Base-by-base conservation (phyloP, 805 yeast species). In the Myxozyma lipomycoides region DNA sequence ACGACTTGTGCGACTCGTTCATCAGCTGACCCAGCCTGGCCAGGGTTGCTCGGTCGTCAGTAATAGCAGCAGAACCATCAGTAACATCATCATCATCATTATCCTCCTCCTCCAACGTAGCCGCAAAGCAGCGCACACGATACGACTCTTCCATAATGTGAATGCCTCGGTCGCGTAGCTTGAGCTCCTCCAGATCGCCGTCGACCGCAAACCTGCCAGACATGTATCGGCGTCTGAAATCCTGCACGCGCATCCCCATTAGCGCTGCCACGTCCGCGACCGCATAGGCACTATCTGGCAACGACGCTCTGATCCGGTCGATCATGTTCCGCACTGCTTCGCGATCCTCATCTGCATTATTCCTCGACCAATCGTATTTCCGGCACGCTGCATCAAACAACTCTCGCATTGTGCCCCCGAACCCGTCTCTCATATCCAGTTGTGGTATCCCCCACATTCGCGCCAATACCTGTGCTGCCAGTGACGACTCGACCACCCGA, bases 401-500 rank as follows among this genome's bases (percentile, higher is more conserved):
- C 18, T 55, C 86, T 50, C 85, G 72, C 52, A 83, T 70, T 26
- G 84, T 81, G 10, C 86, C 86, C 26, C 77, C 76, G 34, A 58
- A 58, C 17, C 62, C 62, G 44, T 50, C 62, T 10, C 56, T 43
- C n/a, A 60, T 62, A 23, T 67, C 66, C 32, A 81, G 70, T 54
- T 79, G 78, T 1, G 82, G 80, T 43, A 81, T 64, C n/a, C 72
- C 74, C 44, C 73, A 72, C 54, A 70, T 71, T 34, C 70, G 63
- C 12, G 84, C 86, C 52, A 83, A 65, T 10, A 79, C 66, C 40
- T 77, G 78, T 0, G 87, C 81, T 3, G 86, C 86, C 10, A 82
- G 69, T 1, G 83, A 79, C 36, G 81, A 82, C 62, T 83, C 89
- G n/a, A 82, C 87, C 2, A 82, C 88, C 43, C 90, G 73, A 60